phyloP scores from a whole-genome alignment of 495 filamentous ascomycete genomes.

The Podospora bellae-mahoneyi region DNA sequence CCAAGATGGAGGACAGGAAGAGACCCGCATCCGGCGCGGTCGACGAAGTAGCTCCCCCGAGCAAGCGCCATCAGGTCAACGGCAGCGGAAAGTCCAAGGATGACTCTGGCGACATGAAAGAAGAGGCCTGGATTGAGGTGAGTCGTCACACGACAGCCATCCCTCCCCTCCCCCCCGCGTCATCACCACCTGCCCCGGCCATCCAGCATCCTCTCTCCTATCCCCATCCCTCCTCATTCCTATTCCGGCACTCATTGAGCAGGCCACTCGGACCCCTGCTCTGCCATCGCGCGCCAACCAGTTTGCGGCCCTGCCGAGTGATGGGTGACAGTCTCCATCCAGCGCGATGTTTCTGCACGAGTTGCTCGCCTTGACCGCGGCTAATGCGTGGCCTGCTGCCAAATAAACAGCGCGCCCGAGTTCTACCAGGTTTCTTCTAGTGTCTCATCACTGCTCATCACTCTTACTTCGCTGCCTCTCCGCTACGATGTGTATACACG shows the following conservation, averaged over 20 bases:
- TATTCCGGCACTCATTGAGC: slow-evolving; percentile 9
- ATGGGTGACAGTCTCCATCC: slow-evolving; percentile 24
- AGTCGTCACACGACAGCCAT: slow-evolving; percentile 45
- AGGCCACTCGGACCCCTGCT: slow-evolving; percentile 15
- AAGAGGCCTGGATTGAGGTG: slow-evolving; percentile 79
- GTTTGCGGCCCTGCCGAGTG: slow-evolving; percentile 7
- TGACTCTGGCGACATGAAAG: slow-evolving; percentile 71
- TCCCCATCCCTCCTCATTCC: slow-evolving; percentile 14
- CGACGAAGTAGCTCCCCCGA: slow-evolving; percentile 77
- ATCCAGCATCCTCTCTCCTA: slow-evolving; percentile 7
- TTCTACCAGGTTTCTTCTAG: slow-evolving; percentile 31
- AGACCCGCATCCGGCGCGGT: slow-evolving; percentile 69
- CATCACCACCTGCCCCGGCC: slow-evolving; percentile 14
- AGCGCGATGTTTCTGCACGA: slow-evolving; percentile 26
- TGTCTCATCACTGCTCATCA: slow-evolving; percentile 21
- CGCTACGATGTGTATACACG: slow-evolving; percentile 32
- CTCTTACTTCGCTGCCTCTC: slow-evolving; percentile 25
- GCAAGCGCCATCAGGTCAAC: slow-evolving; percentile 83
- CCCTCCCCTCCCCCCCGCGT: slow-evolving; percentile 17
- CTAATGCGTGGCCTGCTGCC: slow-evolving; percentile 50
- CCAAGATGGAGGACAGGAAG: slow-evolving; percentile 98
- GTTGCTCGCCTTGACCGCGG: slow-evolving; percentile 40
- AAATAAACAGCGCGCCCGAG: slow-evolving; percentile 35
- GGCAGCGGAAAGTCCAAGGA: slow-evolving; percentile 68
- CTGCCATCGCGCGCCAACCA: slow-evolving; percentile 13